Percentiles rank a stretch among this genome's conserved stretches.
Evolutionary conservation across 805 yeast genomes (phyloP).

Genomic region (Phaffomyces antillensis): DNA sequence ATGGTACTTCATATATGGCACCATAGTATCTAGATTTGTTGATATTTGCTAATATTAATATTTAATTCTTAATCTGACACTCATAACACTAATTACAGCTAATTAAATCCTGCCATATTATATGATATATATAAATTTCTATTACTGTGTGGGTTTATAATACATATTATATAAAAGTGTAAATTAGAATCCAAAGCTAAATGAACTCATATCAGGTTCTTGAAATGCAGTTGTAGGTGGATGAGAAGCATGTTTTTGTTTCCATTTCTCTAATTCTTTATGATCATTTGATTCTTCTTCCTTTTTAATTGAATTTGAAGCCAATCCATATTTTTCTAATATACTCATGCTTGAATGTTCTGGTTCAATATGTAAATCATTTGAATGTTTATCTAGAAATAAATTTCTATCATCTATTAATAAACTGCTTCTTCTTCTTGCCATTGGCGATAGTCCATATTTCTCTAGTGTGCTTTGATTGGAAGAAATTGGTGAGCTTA

Average conservation of each 20-base stretch:
- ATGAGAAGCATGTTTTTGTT: constrained; percentile 8
- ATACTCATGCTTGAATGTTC: constrained; percentile 14
- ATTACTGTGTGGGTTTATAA: too few relatives aligned
- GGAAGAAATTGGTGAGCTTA: constrained; percentile 1
- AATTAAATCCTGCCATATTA: too few relatives aligned
- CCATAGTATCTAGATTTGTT: too few relatives aligned
- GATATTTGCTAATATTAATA: too few relatives aligned
- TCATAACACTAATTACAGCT: too few relatives aligned
- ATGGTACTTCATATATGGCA: too few relatives aligned
- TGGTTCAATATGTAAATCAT: constrained; percentile 2
- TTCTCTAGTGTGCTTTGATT: constrained; percentile 13
- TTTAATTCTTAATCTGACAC: too few relatives aligned
- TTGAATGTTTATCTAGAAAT: background rate
- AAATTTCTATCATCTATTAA: constrained; percentile 5
- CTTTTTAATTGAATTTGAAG: constrained; percentile 14
- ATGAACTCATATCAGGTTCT: constrained; percentile 75
- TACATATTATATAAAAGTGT: background rate
- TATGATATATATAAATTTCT: too few relatives aligned
- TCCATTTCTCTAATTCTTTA: constrained; percentile 1
- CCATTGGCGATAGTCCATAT: constrained; percentile 21
- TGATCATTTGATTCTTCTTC: constrained; percentile 11
- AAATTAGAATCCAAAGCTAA: constrained; percentile 39
- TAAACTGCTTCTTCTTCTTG: constrained; percentile 18
- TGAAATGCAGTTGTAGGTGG: constrained; percentile 52
- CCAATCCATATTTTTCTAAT: constrained; percentile 23